Percentiles rank a stretch among this genome's conserved stretches.
These are phyloP conservation scores for Apiotrichum brassicae DNA, from an alignment of 1,284 basidiomycete genomes.

Conservation along the genomic window DNA sequence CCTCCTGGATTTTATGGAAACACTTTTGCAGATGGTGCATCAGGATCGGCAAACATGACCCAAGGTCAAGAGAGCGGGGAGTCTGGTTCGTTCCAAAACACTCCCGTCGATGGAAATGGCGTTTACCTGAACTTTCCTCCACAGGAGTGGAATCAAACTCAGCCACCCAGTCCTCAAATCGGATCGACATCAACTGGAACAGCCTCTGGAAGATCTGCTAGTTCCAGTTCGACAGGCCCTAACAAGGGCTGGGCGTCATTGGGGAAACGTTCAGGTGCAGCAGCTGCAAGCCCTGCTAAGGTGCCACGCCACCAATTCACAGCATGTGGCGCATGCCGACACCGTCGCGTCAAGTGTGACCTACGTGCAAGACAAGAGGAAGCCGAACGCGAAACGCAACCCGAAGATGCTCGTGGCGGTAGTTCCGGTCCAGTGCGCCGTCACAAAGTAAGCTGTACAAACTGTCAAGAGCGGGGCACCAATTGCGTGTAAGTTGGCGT, in stretches of 20 bases:
- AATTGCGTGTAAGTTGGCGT: slow-evolving; percentile 75
- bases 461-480: slow-evolving; percentile 74
- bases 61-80: not conserved
- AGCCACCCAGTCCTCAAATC: not conserved
- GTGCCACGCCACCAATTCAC: slow-evolving; percentile 72
- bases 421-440: slow-evolving; percentile 1
- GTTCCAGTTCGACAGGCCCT: not conserved
- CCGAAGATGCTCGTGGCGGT: slow-evolving; percentile 8
- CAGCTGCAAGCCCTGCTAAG: slow-evolving; percentile 44
- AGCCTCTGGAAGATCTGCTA: not conserved
- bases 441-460: slow-evolving; percentile 58
- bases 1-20: not conserved
- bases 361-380: slow-evolving; percentile 40
- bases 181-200: not conserved
- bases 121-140: slow-evolving; percentile 4
- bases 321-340: slow-evolving; percentile 82
- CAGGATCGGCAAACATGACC: not conserved
- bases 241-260: not conserved
- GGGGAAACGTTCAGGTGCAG: not conserved
- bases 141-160: slow-evolving; percentile 1
- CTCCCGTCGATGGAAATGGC: not conserved
- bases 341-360: slow-evolving; percentile 56
- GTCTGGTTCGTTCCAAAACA: not conserved
- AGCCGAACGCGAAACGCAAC: slow-evolving; percentile 14
- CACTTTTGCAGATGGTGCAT: not conserved